Evolutionary conservation across 1,139 yeast genomes (phyloP).

Genomic region (Yamadazyma dushanensis): DNA sequence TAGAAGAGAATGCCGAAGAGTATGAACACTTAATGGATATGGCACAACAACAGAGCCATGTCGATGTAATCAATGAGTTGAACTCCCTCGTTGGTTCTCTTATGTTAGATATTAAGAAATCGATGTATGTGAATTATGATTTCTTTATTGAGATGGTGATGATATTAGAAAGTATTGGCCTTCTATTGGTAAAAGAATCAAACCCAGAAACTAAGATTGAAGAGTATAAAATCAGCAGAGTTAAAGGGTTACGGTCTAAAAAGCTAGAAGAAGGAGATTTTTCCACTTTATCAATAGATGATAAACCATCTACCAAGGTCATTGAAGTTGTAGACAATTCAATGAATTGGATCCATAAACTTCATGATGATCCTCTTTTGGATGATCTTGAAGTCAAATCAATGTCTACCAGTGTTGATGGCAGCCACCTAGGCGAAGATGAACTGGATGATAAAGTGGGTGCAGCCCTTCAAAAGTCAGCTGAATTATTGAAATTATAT

Average conservation of each 20-base stretch:
- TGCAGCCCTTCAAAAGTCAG: slow-evolving; percentile 3
- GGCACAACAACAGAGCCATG: slow-evolving; percentile 31
- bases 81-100: slow-evolving; percentile 23
- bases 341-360: slow-evolving; percentile 31
- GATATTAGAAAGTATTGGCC: slow-evolving; percentile 77
- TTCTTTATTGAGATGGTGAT: slow-evolving; percentile 51
- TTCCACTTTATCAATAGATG: slow-evolving; percentile 17
- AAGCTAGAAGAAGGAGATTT: slow-evolving; percentile 25
- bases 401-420: slow-evolving; percentile 14
- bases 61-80: slow-evolving; percentile 28
- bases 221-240: slow-evolving; percentile 55
- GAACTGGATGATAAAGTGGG: slow-evolving; percentile 4
- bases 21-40: slow-evolving; percentile 51
- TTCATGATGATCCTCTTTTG: slow-evolving; percentile 15
- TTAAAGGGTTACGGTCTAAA: slow-evolving; percentile 63
- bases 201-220: slow-evolving; percentile 22
- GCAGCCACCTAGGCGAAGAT: slow-evolving; percentile 12
- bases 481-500: slow-evolving; percentile 18
- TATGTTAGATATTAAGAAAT: slow-evolving; percentile 20
- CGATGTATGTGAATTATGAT: slow-evolving; percentile 25
- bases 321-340: slow-evolving; percentile 27
- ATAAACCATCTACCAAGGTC: slow-evolving; percentile 28
- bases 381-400: slow-evolving; percentile 17
- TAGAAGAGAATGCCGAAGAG: slow-evolving; percentile 47
- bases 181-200: slow-evolving; percentile 51